Conservation (phyloP, 495 filamentous ascomycete species). For the Cladorrhinum samala region DNA sequence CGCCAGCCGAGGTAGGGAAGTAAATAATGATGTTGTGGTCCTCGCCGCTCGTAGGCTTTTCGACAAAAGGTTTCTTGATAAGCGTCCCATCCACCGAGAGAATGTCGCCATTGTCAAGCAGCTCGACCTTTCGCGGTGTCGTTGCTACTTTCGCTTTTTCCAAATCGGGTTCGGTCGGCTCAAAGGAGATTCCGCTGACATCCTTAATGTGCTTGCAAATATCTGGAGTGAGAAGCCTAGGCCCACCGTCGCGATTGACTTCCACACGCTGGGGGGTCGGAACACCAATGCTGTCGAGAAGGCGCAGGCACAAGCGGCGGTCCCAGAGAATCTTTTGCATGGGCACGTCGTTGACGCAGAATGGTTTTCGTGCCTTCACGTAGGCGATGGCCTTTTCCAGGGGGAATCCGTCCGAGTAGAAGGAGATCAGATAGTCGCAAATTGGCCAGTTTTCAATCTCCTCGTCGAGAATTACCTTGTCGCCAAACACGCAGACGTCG, state of each 20-base stretch:
- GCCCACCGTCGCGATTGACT: constrained; percentile 90
- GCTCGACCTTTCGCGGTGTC: constrained; percentile 63
- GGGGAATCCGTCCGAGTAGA: constrained; percentile 96
- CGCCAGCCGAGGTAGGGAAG: constrained; percentile 76
- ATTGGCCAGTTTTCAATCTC: constrained; percentile 69
- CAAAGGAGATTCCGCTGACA: constrained; percentile 71
- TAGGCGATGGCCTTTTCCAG: constrained; percentile 97
- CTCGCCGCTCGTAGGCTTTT: constrained; percentile 97
- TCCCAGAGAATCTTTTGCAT: constrained; percentile 99
- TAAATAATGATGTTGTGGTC: constrained; percentile 99
- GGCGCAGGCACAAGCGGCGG: constrained; percentile 75
- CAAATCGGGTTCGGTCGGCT: constrained; percentile 62
- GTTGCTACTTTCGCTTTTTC: constrained; percentile 41
- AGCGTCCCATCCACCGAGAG: constrained; percentile 76
- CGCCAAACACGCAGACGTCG: constrained; percentile 93
- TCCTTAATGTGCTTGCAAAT: constrained; percentile 71
- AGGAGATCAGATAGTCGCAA: constrained; percentile 90
- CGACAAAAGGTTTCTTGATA: constrained; percentile 91
- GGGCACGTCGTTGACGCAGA: constrained; percentile 93
- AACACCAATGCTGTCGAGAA: constrained; percentile 83
- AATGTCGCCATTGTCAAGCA: constrained; percentile 81
- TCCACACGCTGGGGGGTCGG: constrained; percentile 86
- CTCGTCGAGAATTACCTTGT: constrained; percentile 97
- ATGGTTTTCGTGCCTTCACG: constrained; percentile 82
- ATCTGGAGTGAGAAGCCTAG: constrained; percentile 65